Conservation (phyloP, 371 early-diverging fungal species). For the Aphelidium insulamus region DNA sequence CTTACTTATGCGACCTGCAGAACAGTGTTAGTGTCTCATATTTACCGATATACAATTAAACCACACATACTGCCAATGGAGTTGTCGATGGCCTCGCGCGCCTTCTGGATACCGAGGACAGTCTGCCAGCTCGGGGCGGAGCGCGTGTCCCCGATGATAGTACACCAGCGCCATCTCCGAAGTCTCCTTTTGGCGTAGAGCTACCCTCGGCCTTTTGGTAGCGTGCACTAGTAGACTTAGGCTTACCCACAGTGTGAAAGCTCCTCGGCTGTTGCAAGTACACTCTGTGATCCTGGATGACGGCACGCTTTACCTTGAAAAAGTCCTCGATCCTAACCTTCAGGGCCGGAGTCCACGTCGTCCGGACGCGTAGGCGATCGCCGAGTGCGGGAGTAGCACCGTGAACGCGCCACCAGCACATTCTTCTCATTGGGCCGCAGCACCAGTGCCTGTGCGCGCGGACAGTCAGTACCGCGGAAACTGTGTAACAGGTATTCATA, state of each 20-base stretch:
- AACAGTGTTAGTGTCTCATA: no score
- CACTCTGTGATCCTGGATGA: no score
- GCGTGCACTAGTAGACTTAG: no score
- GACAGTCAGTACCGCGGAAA: not conserved
- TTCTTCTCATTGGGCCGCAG: constrained; percentile 20
- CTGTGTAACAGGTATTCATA: no score
- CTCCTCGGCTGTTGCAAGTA: no score
- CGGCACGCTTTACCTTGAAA: no score
- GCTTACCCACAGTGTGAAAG: no score
- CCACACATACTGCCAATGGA: constrained; percentile 12
- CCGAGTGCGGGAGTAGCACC: constrained; percentile 20
- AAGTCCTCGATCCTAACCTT: constrained; percentile 13
- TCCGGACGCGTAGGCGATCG: constrained; percentile 8
- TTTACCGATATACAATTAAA: no score
- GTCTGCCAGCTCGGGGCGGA: constrained; percentile 20
- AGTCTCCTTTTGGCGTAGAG: constrained; percentile 23
- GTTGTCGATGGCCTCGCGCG: constrained; percentile 26
- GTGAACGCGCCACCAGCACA: constrained; percentile 18
- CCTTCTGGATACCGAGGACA: constrained; percentile 21
- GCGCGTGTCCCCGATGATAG: constrained; percentile 20
- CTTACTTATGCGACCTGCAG: no score
- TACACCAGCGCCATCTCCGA: constrained; percentile 23
- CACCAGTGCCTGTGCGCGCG: constrained; percentile 10
- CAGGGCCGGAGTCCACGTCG: constrained; percentile 17
- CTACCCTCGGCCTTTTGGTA: constrained; percentile 23